Evolutionary conservation across 768 basidiomycete species (phyloP).

Genomic region (Chalciporus pseudorubinellus): DNA sequence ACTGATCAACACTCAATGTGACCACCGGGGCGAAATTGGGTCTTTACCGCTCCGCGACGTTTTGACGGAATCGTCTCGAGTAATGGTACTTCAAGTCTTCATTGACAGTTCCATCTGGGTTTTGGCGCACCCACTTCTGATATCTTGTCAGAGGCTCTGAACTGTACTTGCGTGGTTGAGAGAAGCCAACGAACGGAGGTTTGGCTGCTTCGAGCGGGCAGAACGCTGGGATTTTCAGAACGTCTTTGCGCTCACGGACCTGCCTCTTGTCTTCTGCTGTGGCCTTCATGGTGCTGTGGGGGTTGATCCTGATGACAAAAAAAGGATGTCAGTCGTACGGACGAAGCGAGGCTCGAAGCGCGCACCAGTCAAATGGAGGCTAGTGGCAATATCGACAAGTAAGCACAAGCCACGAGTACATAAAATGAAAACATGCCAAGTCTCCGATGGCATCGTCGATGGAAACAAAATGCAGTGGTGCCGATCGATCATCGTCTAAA

Average conservation of each 20-base stretch:
- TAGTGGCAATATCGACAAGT: slow-evolving; percentile 23
- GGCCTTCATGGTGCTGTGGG: slow-evolving; percentile 40
- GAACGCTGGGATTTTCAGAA: slow-evolving; percentile 45
- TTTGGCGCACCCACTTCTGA: slow-evolving; percentile 40
- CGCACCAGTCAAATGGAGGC: slow-evolving; percentile 71
- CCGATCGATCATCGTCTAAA: slow-evolving; percentile 40
- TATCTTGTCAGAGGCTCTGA: slow-evolving; percentile 43
- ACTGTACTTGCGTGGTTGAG: slow-evolving; percentile 41
- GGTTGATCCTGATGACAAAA: slow-evolving; percentile 48
- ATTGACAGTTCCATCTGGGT: slow-evolving; percentile 14
- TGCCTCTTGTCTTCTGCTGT: slow-evolving; percentile 36
- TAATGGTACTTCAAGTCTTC: slow-evolving; percentile 54
- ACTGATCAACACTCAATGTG: not conserved
- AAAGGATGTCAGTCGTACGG: not conserved
- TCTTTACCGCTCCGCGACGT: slow-evolving; percentile 52
- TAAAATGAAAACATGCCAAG: slow-evolving; percentile 45
- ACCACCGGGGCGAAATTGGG: not conserved
- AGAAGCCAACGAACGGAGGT: slow-evolving; percentile 44
- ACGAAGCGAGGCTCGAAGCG: not conserved
- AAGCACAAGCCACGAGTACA: slow-evolving; percentile 5
- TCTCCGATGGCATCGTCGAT: slow-evolving; percentile 68
- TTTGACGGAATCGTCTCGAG: slow-evolving; percentile 40
- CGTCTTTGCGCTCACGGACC: slow-evolving; percentile 32
- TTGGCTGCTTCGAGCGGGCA: slow-evolving; percentile 32
- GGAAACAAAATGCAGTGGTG: slow-evolving; percentile 58